phyloP scores from a whole-genome alignment of 108 stramenopile genomes.

The Aurantiochytrium sp. region DNA sequence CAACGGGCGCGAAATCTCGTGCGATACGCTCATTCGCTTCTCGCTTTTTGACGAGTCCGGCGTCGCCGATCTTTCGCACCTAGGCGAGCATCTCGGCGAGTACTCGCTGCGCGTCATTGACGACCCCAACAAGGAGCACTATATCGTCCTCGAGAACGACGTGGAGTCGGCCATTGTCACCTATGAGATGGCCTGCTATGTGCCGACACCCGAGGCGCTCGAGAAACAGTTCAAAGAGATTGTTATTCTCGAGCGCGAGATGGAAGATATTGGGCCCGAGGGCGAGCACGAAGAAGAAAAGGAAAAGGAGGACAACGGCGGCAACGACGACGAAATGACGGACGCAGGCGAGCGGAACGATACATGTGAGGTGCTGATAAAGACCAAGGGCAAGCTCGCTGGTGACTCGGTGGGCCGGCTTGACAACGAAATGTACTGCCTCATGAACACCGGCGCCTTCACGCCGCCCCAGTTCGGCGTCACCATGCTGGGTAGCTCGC shows the following conservation, averaged over 20 bases:
- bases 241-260: constrained; percentile 9
- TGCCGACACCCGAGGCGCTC: not conserved
- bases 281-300: not conserved
- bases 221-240: constrained; percentile 28
- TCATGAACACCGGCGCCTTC: not conserved
- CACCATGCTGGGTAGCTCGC: constrained; percentile 32
- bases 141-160: not conserved
- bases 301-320: not conserved
- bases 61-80: not conserved
- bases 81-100: not conserved
- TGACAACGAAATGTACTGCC: constrained; percentile 2
- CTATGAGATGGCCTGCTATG: constrained; percentile 18
- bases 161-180: not conserved
- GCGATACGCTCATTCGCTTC: constrained; percentile 23
- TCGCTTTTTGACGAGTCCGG: not conserved
- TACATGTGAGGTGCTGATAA: no score
- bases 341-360: no score
- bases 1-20: not conserved
- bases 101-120: not conserved
- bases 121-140: not conserved
- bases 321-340: no score
- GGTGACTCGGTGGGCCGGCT: not conserved
- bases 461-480: constrained; percentile 33
- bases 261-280: not conserved
- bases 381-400: no score